phyloP scores from a whole-genome alignment of 2,329 filamentous ascomycete genomes.

The Polychaeton citri region DNA sequence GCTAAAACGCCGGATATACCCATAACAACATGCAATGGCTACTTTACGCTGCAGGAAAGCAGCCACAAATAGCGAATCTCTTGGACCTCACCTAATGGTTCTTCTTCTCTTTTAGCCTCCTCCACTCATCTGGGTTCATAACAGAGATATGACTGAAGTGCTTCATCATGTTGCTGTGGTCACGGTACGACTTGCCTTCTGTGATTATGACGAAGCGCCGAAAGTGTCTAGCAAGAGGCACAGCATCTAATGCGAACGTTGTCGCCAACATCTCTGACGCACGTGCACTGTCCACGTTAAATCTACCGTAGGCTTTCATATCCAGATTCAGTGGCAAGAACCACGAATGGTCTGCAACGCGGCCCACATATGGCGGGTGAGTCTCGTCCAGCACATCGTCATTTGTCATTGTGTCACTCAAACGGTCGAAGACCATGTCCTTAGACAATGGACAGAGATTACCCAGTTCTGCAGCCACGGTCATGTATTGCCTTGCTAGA shows the following conservation, averaged over 20 bases:
- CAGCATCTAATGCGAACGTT: not conserved
- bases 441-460: not conserved
- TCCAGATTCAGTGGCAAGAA: not conserved
- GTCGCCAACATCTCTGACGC: not conserved
- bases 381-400: not conserved
- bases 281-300: not conserved
- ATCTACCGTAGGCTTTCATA: not conserved
- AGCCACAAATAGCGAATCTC: too few relatives aligned
- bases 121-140: too few relatives aligned
- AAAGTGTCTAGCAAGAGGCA: not conserved
- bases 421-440: not conserved
- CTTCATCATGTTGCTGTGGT: too few relatives aligned
- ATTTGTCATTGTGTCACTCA: not conserved
- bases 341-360: not conserved
- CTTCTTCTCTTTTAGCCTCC: too few relatives aligned
- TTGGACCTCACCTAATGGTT: too few relatives aligned
- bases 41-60: too few relatives aligned
- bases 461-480: not conserved
- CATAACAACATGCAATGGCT: too few relatives aligned
- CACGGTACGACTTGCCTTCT: too few relatives aligned
- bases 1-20: too few relatives aligned
- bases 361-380: not conserved
- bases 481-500: not conserved
- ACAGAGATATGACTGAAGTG: too few relatives aligned
- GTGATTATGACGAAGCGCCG: not conserved